phyloP scores from a whole-genome alignment of 805 yeast genomes.

The Wickerhamiella shivajii region DNA sequence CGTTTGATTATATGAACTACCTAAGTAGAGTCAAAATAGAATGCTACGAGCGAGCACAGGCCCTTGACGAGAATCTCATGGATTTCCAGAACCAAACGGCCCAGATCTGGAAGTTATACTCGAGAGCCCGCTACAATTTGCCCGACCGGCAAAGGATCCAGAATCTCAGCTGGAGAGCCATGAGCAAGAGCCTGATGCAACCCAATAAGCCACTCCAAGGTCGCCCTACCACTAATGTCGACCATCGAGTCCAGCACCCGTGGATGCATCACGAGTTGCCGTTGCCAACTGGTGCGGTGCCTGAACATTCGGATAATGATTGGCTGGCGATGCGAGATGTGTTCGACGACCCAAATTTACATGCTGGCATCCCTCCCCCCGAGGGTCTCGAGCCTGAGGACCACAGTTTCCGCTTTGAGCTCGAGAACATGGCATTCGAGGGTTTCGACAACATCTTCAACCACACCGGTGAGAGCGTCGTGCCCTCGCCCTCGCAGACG shows the following conservation, averaged over 20 bases:
- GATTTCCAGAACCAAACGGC: conserved; percentile 23
- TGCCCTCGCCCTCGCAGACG: too few species aligned
- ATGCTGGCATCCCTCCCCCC: not conserved
- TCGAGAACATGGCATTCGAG: conserved; percentile 9
- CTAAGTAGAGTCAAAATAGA: too few species aligned
- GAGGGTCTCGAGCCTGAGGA: not conserved
- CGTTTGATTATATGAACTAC: not conserved
- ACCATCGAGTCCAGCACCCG: too few species aligned
- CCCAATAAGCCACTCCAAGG: too few species aligned
- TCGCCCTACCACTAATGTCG: too few species aligned
- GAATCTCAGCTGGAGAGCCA: conserved; percentile 77
- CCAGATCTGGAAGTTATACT: conserved; percentile 68
- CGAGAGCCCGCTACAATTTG: conserved; percentile 55
- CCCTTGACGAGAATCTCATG: too few species aligned
- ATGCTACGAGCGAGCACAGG: too few species aligned
- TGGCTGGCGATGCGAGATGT: not conserved
- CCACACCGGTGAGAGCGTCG: too few species aligned
- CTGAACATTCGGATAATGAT: too few species aligned
- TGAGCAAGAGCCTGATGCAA: conserved; percentile 29
- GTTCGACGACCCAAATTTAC: not conserved
- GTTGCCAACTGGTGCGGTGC: too few species aligned
- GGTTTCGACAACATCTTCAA: conserved; percentile 8
- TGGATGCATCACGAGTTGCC: too few species aligned
- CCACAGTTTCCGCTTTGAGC: conserved; percentile 9
- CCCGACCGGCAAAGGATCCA: conserved; percentile 70